A percentile compares a stretch with the other conserved stretches of the same genome.
These are phyloP conservation scores for Coelastrella sp. DNA, from an alignment of 139 green algal genomes.

Conservation along the genomic window DNA sequence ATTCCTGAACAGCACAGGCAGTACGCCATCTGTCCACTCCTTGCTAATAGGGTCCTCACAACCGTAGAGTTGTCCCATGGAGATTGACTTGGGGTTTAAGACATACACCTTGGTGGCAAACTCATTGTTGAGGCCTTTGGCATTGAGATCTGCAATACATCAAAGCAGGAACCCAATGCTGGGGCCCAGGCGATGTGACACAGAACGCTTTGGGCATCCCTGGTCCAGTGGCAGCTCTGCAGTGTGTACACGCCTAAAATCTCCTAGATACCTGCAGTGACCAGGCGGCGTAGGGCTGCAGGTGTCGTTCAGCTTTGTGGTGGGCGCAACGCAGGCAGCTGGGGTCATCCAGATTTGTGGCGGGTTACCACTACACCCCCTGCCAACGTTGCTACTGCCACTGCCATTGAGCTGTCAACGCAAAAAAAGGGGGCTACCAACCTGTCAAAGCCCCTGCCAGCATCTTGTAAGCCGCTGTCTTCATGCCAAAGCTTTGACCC, in stretches of 20 bases:
- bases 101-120: slow-evolving; percentile 60
- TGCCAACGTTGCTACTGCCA: too few relatives aligned
- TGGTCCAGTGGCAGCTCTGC: too few relatives aligned
- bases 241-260: too few relatives aligned
- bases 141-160: slow-evolving; percentile 57
- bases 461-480: slow-evolving; percentile 58
- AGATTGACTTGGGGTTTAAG: slow-evolving; percentile 88
- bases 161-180: not conserved
- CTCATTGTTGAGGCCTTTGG: slow-evolving; percentile 44
- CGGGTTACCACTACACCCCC: too few relatives aligned
- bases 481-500: slow-evolving; percentile 76
- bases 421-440: not conserved
- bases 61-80: slow-evolving; percentile 90
- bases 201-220: too few relatives aligned
- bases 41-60: slow-evolving; percentile 68
- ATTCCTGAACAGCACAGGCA: slow-evolving; percentile 75
- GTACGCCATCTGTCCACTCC: slow-evolving; percentile 88
- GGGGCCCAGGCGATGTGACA: too few relatives aligned
- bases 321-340: too few relatives aligned
- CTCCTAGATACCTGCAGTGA: too few relatives aligned
- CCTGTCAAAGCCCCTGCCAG: slow-evolving; percentile 60
- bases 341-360: too few relatives aligned
- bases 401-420: too few relatives aligned
- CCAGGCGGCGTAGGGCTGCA: too few relatives aligned
- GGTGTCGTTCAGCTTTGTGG: too few relatives aligned